Evolutionary conservation across 2,329 filamentous ascomycete genomes (phyloP), one percentile per base, ranked within the genome.

Genomic region (Penicillium fuscoglaucum): DNA sequence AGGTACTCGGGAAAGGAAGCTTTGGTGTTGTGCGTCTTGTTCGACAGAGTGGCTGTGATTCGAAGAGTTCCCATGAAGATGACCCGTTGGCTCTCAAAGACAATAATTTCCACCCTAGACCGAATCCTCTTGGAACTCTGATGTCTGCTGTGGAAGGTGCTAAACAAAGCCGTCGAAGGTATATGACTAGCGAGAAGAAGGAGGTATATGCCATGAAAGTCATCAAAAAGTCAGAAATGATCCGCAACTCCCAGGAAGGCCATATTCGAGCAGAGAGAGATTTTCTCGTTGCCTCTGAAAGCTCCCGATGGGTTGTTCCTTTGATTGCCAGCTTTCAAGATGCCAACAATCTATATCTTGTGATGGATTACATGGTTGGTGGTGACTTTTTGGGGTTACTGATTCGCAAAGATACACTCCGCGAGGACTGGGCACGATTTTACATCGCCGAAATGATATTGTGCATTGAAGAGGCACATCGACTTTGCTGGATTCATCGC

Each of bases 291-390:
- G 87, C 89, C 6, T 93, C 92, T 1, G 90, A 95, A 71, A 90
- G 87, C n/a, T 96, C 91, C 6, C 84, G 84, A 60, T 98, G 93
- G 93, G 87, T 96, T 47, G 90, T 98, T 2, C 90, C 93, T 0
- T 79, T 99, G 37, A 84, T 96, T 51, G 83, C 90, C 50, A 95
- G 91, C 69, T 98, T 98, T 64, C 91, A 98, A 73, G 95, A 98
- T 72, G 79, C 84, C 37, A 83, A 84, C 43, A 91, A 90, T 66
- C 81, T 99, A 6, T 98, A 98, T 68, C 84, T 99, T 6, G 90
- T 97, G 52, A 97, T 98, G 92, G 93, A 98, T 59, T 99, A 96
- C 71, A 97, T 97, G 91, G 89, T 96, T 2, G 95, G 93, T 0
- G 93, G 95, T 0, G 93, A 99, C 72, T 98, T 99, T 65, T 82